phyloP scores from a whole-genome alignment of 2,329 filamentous ascomycete genomes.

The Aspergillus aculeatinus region DNA sequence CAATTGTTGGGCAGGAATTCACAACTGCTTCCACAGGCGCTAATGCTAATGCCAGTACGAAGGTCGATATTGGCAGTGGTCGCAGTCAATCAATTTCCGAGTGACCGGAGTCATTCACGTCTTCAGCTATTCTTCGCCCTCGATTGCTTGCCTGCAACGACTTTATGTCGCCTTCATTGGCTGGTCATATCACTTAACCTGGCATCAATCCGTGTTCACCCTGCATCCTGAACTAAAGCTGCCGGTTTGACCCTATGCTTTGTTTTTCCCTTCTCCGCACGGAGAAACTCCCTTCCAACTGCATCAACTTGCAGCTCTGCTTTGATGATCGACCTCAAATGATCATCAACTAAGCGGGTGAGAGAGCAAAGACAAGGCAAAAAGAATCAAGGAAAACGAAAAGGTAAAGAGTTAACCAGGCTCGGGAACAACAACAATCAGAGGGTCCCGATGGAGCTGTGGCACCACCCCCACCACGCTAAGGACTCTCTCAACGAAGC shows the following conservation, averaged over 20 bases:
- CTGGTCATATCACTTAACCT: not conserved
- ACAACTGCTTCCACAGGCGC: constrained; percentile 11
- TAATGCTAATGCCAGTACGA: constrained; percentile 1
- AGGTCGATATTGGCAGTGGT: not conserved
- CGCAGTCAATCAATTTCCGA: constrained; percentile 4
- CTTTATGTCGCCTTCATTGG: not conserved
- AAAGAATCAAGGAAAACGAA: constrained; percentile 14
- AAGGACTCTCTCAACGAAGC: constrained; percentile 15
- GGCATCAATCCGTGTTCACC: constrained; percentile 3
- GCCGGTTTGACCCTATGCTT: not conserved
- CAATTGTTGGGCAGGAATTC: constrained; percentile 32
- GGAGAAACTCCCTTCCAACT: not conserved
- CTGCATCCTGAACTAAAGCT: not conserved
- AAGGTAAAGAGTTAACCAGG: constrained; percentile 15
- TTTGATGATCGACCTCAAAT: not conserved
- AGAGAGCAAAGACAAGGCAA: constrained; percentile 1
- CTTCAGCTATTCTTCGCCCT: not conserved
- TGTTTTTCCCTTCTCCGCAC: not conserved
- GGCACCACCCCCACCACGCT: constrained; percentile 29
- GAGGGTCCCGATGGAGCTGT: constrained; percentile 20
- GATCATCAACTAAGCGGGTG: not conserved
- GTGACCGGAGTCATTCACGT: not conserved
- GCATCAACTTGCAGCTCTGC: not conserved
- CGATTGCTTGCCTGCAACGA: constrained; percentile 1
- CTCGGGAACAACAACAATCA: not conserved